Conservation (phyloP, 2,329 filamentous ascomycete species). For the Colletotrichum sp. region DNA sequence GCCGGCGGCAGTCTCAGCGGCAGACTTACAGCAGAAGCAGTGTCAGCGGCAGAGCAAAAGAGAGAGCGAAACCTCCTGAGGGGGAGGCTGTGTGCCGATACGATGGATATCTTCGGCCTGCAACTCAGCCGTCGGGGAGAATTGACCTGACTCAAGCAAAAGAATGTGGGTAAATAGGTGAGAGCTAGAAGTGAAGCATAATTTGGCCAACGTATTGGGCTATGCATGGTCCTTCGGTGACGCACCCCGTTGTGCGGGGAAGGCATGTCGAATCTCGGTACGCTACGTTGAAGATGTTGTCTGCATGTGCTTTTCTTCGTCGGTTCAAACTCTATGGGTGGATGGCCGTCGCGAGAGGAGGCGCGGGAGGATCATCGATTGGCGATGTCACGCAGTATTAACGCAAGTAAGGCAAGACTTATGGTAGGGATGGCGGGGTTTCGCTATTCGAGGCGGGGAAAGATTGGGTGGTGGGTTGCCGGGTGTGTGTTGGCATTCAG, state of each 20-base stretch:
- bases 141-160: background rate
- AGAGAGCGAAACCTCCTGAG: background rate
- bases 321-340: background rate
- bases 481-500: background rate
- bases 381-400: background rate
- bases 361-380: background rate
- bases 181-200: background rate
- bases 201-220: background rate
- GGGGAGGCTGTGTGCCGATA: background rate
- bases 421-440: background rate
- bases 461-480: background rate
- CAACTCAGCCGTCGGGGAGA: background rate
- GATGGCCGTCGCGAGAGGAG: background rate
- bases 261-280: conserved; percentile 6
- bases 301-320: conserved; percentile 4
- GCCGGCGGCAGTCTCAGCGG: background rate
- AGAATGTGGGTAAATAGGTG: background rate
- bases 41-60: background rate
- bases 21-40: background rate
- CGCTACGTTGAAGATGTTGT: background rate
- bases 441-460: background rate
- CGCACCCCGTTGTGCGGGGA: background rate
- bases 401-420: background rate
- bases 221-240: background rate
- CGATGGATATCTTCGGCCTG: background rate